Base-by-base conservation (phyloP, 495 filamentous ascomycete genomes). In the Neurospora discreta region DNA sequence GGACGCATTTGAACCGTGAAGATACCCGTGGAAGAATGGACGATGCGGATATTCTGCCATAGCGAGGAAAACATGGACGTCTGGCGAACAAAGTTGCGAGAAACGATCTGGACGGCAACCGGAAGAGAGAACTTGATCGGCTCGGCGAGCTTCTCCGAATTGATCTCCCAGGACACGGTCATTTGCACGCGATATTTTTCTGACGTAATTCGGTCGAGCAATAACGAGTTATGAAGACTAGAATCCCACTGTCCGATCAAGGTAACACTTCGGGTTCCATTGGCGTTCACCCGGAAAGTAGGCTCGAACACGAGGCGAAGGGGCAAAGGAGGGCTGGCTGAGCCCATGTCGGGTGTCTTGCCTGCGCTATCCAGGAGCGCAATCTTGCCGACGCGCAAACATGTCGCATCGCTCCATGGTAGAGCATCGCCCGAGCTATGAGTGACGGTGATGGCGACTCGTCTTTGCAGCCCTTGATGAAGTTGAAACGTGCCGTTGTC, bases 161-260 rank as follows among this genome's bases (percentile, higher is more conserved):
- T 84, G 9, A 98, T 88, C 76, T 97, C 90, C 91, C 93, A 97
- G 42, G 87, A 87, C 15, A 98, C 81, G 3, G 90, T 90, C 79
- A 97, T 90, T 79, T 97, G 94, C 7, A 99, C 92, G 41, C 90
- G 90, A 77, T 97, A 95, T 77, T 93, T 94, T 70, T 97, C 93
- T 13, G 92, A 88, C 18, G 95, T 98, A 13, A 91, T 90, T 23
- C 94, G 89, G 78, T 98, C 94, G 11, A 99, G 89, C 11, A 98
- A 85, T 30, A 95, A 85, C 20, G 95, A 99, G 71, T 88, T 89
- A 78, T 99, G 95, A 72, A 95, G 85, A 77, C 92, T 95, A 0
- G 96, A 98, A 79, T 98, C 96, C 95, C 95, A 99, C 78, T 98
- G 95, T 10, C 91, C 94, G 11, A 90, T 81, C 26, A 98, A 83